Conservation (phyloP, 306 rosid species). For the Medicago ruthenica region DNA sequence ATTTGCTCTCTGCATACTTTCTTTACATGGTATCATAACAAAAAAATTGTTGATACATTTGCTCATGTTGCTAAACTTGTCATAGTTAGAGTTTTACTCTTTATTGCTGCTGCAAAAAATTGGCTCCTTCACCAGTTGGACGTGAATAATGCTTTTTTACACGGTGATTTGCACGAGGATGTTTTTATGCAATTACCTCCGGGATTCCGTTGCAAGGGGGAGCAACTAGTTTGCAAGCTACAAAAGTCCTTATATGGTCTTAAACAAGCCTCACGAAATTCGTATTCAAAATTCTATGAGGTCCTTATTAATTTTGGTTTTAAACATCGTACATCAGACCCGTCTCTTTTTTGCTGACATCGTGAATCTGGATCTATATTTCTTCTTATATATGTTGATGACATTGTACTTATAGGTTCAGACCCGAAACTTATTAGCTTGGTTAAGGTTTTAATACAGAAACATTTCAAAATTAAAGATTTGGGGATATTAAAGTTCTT, state of each 20-base stretch:
- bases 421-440: not conserved
- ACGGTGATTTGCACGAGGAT: not conserved
- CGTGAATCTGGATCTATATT: not conserved
- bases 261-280: not conserved
- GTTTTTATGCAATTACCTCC: constrained; percentile 1
- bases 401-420: not conserved
- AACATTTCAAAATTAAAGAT: not conserved
- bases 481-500: not conserved
- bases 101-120: not conserved
- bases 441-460: not conserved
- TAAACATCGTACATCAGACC: not conserved
- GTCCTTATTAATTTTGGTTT: constrained; percentile 4
- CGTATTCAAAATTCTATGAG: not conserved
- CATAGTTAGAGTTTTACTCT: not conserved
- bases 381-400: not conserved
- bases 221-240: not conserved
- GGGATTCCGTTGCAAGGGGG: not conserved
- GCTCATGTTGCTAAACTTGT: not conserved
- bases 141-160: not conserved
- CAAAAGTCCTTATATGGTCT: not conserved
- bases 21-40: too few species aligned
- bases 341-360: not conserved
- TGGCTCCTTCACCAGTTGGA: not conserved
- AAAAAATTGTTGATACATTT: too few species aligned
- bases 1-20: too few species aligned